phyloP scores from a whole-genome alignment of 495 filamentous ascomycete genomes.

The Penicillium alfredii region DNA sequence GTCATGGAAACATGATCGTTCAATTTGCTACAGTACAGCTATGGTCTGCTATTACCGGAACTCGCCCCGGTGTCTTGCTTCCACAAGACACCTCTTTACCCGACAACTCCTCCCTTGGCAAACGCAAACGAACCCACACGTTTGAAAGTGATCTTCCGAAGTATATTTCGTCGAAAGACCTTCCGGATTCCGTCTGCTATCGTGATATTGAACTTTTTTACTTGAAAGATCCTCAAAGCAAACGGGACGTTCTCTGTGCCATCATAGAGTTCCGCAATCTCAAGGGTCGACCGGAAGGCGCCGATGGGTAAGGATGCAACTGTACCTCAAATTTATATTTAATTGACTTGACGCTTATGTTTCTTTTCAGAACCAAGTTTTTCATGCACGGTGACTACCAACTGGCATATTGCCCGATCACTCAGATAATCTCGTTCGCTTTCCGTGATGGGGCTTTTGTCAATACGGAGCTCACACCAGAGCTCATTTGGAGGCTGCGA shows the following conservation, averaged over 20 bases:
- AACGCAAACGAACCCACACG: slow-evolving; percentile 12
- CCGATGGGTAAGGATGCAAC: slow-evolving; percentile 27
- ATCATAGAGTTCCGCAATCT: slow-evolving; percentile 27
- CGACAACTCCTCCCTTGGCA: slow-evolving; percentile 9
- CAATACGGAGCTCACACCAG: slow-evolving; percentile 22
- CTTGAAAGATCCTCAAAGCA: slow-evolving; percentile 18
- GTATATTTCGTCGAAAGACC: slow-evolving; percentile 14
- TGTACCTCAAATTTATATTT: no score
- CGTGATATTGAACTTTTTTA: slow-evolving; percentile 29
- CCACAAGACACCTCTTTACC: slow-evolving; percentile 17
- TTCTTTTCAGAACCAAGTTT: slow-evolving; percentile 25
- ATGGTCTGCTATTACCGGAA: slow-evolving; percentile 29
- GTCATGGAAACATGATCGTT: slow-evolving; percentile 26
- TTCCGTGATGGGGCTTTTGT: slow-evolving; percentile 24
- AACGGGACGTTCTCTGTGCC: slow-evolving; percentile 23
- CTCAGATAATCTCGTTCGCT: slow-evolving; percentile 25
- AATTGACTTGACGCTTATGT: slow-evolving; percentile 5
- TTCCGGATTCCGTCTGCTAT: slow-evolving; percentile 27
- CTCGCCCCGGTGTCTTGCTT: slow-evolving; percentile 22
- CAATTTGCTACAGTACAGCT: slow-evolving; percentile 25
- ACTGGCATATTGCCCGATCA: slow-evolving; percentile 27
- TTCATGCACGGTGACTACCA: slow-evolving; percentile 31
- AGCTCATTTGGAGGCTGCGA: slow-evolving; percentile 24
- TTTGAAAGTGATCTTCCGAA: slow-evolving; percentile 28
- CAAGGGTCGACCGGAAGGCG: slow-evolving; percentile 23